phyloP scores from a whole-genome alignment of 2,329 filamentous ascomycete genomes.

The Cladosporium colombiae region DNA sequence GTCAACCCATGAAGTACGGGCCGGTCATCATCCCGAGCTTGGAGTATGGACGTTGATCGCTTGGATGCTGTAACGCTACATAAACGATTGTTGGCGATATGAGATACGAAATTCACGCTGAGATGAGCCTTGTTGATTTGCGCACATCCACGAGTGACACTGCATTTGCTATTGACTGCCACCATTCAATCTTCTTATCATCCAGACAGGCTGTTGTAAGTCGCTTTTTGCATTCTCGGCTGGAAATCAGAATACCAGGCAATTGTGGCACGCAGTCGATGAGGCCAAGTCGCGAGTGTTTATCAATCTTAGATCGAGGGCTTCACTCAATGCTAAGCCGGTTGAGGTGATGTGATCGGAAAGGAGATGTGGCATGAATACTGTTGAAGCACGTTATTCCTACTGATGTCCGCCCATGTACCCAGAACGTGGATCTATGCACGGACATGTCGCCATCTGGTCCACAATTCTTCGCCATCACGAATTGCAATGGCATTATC shows the following conservation, averaged over 20 bases:
- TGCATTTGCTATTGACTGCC: neutral
- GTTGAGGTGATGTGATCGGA: neutral
- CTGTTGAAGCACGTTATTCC: neutral
- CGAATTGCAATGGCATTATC: neutral
- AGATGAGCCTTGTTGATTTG: neutral
- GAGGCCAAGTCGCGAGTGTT: too few species aligned
- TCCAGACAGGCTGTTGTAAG: too few species aligned
- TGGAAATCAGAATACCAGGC: too few species aligned
- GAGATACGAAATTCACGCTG: neutral
- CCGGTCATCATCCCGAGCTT: conserved; percentile 86
- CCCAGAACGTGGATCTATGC: neutral
- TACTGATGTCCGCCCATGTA: neutral
- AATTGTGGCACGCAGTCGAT: too few species aligned
- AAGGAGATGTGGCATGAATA: neutral
- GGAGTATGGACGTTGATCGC: conserved; percentile 49
- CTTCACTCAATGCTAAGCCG: neutral
- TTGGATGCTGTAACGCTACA: neutral
- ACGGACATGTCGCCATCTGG: neutral
- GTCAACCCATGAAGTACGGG: conserved; percentile 87
- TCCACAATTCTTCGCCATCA: neutral
- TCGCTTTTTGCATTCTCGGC: too few species aligned
- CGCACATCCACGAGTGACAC: neutral
- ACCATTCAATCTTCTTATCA: too few species aligned
- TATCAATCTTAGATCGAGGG: neutral
- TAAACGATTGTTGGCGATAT: neutral